These are phyloP conservation scores for Litchi chinensis DNA, from an alignment of 345 rosid genomes.

Conservation along the genomic window DNA sequence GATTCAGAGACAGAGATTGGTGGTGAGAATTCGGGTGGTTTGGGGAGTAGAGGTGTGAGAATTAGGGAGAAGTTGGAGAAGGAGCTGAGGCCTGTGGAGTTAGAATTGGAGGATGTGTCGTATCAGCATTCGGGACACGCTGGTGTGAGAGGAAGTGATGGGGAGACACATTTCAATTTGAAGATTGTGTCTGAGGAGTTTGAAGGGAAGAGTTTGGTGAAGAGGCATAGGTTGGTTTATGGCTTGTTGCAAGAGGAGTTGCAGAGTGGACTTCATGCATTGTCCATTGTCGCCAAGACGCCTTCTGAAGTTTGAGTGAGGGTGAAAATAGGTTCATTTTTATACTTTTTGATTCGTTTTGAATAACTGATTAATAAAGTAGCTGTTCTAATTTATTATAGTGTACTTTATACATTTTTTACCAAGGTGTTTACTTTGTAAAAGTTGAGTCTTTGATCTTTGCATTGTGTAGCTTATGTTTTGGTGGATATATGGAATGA, in stretches of 20 bases:
- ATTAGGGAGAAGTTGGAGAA: constrained; percentile 70
- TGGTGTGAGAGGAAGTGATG: constrained; percentile 74
- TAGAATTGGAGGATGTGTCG: constrained; percentile 81
- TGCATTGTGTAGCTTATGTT: not conserved
- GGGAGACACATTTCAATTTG: constrained; percentile 87
- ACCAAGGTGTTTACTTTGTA: not conserved
- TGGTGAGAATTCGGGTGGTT: constrained; percentile 17
- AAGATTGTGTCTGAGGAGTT: constrained; percentile 77
- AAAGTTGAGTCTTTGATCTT: not conserved
- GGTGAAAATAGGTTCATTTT: constrained; percentile 24
- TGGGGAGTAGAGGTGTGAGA: constrained; percentile 70
- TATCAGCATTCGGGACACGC: constrained; percentile 97
- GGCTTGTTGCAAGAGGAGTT: constrained; percentile 78
- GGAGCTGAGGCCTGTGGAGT: constrained; percentile 66
- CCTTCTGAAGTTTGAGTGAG: constrained; percentile 59
- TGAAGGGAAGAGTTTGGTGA: constrained; percentile 89
- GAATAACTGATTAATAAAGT: not conserved
- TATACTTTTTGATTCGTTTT: not conserved
- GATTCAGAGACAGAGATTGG: constrained; percentile 6
- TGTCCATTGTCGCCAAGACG: constrained; percentile 87
- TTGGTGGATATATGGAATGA: constrained; percentile 5
- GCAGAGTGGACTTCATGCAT: constrained; percentile 79
- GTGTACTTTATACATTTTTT: not conserved
- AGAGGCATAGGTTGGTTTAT: constrained; percentile 83
- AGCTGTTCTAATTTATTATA: not conserved